These are phyloP conservation scores for Mortierella antarctica DNA, from an alignment of 192 early-diverging fungal genomes.

Conservation along the genomic window DNA sequence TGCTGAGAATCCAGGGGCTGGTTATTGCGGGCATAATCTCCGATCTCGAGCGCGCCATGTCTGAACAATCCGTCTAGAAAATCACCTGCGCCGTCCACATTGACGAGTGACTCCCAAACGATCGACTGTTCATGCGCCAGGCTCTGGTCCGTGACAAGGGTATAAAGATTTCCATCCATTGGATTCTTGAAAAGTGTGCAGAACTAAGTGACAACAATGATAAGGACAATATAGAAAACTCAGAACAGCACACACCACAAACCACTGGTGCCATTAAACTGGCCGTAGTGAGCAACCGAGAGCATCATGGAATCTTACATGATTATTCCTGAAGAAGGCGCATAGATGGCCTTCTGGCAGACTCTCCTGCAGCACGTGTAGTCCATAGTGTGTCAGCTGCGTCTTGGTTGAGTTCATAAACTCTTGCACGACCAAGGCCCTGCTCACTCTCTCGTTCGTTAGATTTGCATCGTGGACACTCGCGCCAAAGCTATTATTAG, in stretches of 20 bases:
- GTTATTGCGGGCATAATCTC: constrained; percentile 54
- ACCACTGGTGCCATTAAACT: not conserved
- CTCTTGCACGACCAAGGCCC: constrained; percentile 66
- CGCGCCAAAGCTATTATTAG: not conserved
- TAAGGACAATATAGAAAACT: constrained; percentile 2
- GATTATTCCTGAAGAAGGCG: constrained; percentile 96
- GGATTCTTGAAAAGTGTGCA: constrained; percentile 76
- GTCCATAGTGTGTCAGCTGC: constrained; percentile 87
- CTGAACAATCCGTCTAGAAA: constrained; percentile 72
- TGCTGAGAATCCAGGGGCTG: constrained; percentile 37
- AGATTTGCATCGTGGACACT: constrained; percentile 9
- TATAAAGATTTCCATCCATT: constrained; percentile 61
- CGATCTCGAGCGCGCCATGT: constrained; percentile 38
- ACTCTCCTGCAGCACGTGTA: constrained; percentile 70
- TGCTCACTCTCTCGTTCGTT: constrained; percentile 25
- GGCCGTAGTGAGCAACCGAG: not conserved
- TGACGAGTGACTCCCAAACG: constrained; percentile 79
- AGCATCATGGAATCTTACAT: constrained; percentile 56
- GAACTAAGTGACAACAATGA: constrained; percentile 59
- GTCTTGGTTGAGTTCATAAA: constrained; percentile 83
- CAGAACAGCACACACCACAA: not conserved
- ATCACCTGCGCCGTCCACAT: constrained; percentile 67
- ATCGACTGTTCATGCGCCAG: constrained; percentile 70
- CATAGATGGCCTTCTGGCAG: constrained; percentile 68
- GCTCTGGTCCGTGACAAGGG: constrained; percentile 78